Evolutionary conservation across 2,329 filamentous ascomycete species (phyloP), one percentile per base, ranked within the genome.

Genomic region (Myriosclerotinia curreyana): DNA sequence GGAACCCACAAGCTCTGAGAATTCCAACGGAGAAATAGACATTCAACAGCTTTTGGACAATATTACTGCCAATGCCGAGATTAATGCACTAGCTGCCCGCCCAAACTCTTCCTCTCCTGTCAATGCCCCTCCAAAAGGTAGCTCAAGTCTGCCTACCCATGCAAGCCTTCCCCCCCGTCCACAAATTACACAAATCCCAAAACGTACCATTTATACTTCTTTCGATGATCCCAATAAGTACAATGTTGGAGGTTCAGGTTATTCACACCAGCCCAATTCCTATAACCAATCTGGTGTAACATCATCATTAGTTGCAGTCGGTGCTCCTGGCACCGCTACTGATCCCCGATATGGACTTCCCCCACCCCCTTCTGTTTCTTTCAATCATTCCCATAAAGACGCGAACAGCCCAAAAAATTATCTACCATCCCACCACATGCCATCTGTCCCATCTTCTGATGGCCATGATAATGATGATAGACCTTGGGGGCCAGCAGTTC

Each of bases 401-500:
- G 53, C 65, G 54, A 50, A 69, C 62, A 71, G 65, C 60, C 69
- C 67, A 65, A 66, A 68, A 58, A 64, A 68, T 56, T 66, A 71
- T 51, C 51, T 60, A 42, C 70, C 70, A 53, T 60, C 64, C 51
- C 68, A 69, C 60, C 64, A 67, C 65, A 64, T 66, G 46, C 49
- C 68, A 64, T 67, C 67, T 51, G 55, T 65, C 62, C 69, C 68
- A 50, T 64, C 67, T 62, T 66, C 67, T 53, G 71, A 71, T 67
- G 70, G 71, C 48, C 60, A 67, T 69, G 71, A 74, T 70, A 70
- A 72, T 66, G 65, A 70, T 65, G 73, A 75, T 63, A 68, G 66
- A 20, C 70, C 70, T 51, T 75, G 74, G 79, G 69, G 70, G 48
- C 71, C 79, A 28, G 82, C 87, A 64, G 81, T 84, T 62, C 86